A percentile compares a stretch with the other conserved stretches of the same genome.
Conservation (phyloP, 163 green algal genomes). For the Chlamydomonas reinhardtii region DNA sequence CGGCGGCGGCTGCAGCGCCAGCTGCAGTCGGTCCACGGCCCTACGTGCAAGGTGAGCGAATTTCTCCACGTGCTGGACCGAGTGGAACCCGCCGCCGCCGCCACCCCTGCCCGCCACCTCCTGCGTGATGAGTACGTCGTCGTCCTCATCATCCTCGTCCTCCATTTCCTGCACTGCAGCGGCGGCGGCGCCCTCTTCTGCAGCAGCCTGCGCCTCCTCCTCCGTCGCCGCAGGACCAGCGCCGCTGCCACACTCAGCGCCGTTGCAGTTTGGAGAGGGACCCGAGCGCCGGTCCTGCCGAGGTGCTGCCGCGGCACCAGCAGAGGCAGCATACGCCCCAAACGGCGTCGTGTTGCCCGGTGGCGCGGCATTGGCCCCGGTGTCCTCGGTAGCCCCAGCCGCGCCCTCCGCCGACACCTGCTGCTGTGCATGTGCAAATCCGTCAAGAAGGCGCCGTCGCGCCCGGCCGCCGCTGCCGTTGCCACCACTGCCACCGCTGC, state of each 20-base stretch:
- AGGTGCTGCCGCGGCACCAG: neutral
- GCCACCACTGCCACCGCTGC: neutral
- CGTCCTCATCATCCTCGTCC: slow-evolving; percentile 1
- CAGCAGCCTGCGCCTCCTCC: neutral
- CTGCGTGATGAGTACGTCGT: neutral
- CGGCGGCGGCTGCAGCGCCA: neutral
- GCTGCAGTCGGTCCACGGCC: slow-evolving; percentile 7
- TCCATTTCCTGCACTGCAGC: neutral
- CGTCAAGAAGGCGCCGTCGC: neutral
- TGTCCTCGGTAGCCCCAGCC: neutral
- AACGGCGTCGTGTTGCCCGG: no score
- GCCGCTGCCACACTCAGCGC: no score
- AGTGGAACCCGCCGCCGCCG: slow-evolving; percentile 21
- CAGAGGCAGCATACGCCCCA: no score
- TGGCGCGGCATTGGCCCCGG: no score
- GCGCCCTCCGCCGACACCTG: neutral
- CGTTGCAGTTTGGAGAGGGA: neutral
- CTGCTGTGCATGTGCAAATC: neutral
- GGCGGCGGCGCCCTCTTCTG: neutral
- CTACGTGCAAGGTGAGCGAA: slow-evolving; percentile 6
- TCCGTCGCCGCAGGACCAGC: neutral
- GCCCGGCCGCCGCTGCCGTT: neutral
- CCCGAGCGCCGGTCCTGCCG: neutral
- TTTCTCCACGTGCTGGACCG: slow-evolving; percentile 9
- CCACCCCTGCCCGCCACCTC: neutral